These are phyloP conservation scores for Friedmanniomyces endolithicus DNA, from an alignment of 495 filamentous ascomycete genomes.

Conservation along the genomic window DNA sequence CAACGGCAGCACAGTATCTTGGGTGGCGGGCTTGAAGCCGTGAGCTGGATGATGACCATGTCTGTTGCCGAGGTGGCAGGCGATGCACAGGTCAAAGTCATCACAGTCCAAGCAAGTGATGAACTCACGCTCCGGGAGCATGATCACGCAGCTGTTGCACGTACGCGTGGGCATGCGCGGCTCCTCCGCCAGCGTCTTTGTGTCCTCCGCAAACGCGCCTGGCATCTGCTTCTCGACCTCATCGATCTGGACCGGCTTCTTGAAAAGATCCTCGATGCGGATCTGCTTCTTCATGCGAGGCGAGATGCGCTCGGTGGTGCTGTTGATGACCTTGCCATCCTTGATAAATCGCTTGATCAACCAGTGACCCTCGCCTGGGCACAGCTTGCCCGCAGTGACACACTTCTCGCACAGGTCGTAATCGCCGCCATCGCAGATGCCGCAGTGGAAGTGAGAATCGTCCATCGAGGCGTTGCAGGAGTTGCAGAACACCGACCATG, in stretches of 20 bases:
- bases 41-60: constrained; percentile 94
- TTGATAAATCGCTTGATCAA: constrained; percentile 79
- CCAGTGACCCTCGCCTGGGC: constrained; percentile 71
- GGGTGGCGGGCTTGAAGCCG: constrained; percentile 54
- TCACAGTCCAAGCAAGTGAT: constrained; percentile 76
- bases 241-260: constrained; percentile 25
- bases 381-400: constrained; percentile 60
- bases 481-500: constrained; percentile 80
- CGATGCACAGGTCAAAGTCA: constrained; percentile 83
- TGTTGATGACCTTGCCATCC: constrained; percentile 66
- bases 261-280: constrained; percentile 5
- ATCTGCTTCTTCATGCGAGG: constrained; percentile 38
- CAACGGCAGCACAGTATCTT: constrained; percentile 42
- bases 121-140: constrained; percentile 62
- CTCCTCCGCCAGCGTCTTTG: constrained; percentile 27
- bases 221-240: constrained; percentile 30
- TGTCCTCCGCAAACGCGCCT: constrained; percentile 32
- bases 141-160: constrained; percentile 82
- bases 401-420: constrained; percentile 85
- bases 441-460: constrained; percentile 85
- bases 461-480: constrained; percentile 65
- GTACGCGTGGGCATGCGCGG: constrained; percentile 48
- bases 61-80: constrained; percentile 58
- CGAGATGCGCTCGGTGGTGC: constrained; percentile 65
- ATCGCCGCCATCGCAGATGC: constrained; percentile 82